Evolutionary conservation across 1,139 yeast genomes (phyloP), one percentile per base, ranked within the genome.

Genomic region (Debaryomycetaceae sp.): DNA sequence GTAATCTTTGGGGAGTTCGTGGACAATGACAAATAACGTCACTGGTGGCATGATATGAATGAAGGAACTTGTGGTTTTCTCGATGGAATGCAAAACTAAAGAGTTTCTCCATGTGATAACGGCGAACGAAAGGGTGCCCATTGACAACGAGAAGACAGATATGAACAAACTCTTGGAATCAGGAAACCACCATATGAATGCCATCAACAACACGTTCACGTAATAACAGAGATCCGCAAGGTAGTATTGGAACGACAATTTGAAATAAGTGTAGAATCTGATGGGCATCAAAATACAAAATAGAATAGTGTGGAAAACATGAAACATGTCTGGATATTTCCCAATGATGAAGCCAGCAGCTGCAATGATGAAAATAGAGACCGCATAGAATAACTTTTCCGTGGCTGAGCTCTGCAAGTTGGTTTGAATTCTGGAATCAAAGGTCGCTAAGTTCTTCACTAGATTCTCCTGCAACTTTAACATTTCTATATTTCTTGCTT

Each of bases 71-170:
- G 98, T 91, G n/a, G 92, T 87, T 61, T 92, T 91, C 48, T 91
- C 98, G 47, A 92, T 78, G 14, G 94, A 84, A 56, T 92, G 98
- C 37, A 92, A 71, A 6, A 92, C 98, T 42, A 92, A 72, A 6
- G 96, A 89, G 58, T 92, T 92, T 53, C 96, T 75, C 98, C 98
- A 92, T 0, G 97, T 87, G 31, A 91, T 83, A 15, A 92, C 96
- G 0, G 98, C 98, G 77, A 88, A 91, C 7, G 96, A 79, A 40
- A 92, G 65, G 0, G 97, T 87, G 1, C 98, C 98, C 68, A 85
- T 81, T 2, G 95, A 77, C 43, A 92, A 78, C 11, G 96, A 85
- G 63, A 87, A 91, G 50, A 94, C 89, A 7, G 92, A 76, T 18
- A 87, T 79, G 61, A 85, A 91, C 32, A 92, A 67, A 41, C 81